Base-by-base conservation (phyloP, 768 basidiomycete species). In the Serendipita vermifera region DNA sequence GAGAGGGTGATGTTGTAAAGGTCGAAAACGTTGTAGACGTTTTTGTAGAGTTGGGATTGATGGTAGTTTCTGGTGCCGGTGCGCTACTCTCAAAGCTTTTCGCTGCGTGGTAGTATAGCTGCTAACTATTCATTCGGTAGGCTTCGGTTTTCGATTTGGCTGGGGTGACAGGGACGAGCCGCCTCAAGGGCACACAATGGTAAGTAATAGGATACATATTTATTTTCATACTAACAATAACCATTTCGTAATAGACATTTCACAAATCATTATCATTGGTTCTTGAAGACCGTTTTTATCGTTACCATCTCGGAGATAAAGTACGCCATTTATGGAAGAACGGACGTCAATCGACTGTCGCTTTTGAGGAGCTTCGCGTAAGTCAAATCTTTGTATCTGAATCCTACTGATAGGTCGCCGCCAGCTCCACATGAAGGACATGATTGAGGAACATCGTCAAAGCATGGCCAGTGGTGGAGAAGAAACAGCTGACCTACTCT, bases 41-140 rank as follows among this genome's bases (percentile, higher is more conserved):
- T 7, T 26, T 29, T 20, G 46, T 15, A 17, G 15, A 51, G 46
- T 51, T 51, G n/a, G 27, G 22, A 15, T 29, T 51, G 15, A 51
- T 51, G 46, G 46, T 26, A 9, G 31, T 51, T 51, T 20, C 46
- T n/a, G 27, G 20, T 7, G 46, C 46, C 29, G 46, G 46, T 51
- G 27, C 20, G 46, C 22, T 13, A n/a, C n/a, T n/a, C n/a, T n/a
- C n/a, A n/a, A n/a, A n/a, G n/a, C n/a, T n/a, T n/a, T n/a, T n/a
- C n/a, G n/a, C 14, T 15, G n/a, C n/a, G n/a, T n/a, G n/a, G 35
- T 36, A 9, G 9, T 36, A 9, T 36, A 36, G 9, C n/a, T 9
- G n/a, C 9, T 9, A n/a, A 9, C n/a, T n/a, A 36, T 9, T 9
- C 9, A 9, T 36, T n/a, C 9, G 9, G 9, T n/a, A 51, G 46